A percentile compares a stretch with the other conserved stretches of the same genome.
Conservation (phyloP, 371 early-diverging fungal species). For the Mucor plumbeus region DNA sequence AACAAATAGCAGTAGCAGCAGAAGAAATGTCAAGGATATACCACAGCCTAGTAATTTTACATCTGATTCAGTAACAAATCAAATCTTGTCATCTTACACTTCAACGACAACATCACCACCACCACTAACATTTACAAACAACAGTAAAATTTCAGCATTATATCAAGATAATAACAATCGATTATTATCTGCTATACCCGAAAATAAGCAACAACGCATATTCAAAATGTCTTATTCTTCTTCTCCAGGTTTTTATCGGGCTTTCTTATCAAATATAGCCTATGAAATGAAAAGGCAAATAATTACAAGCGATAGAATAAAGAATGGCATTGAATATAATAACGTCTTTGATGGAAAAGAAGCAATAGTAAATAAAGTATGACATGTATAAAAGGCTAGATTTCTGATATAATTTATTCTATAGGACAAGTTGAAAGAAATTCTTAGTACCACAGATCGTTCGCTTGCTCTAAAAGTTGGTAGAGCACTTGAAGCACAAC, state of each 20-base stretch:
- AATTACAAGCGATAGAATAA: constrained; percentile 58
- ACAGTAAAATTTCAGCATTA: neutral
- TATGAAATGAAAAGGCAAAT: constrained; percentile 64
- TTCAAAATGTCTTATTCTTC: neutral
- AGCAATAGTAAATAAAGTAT: constrained; percentile 68
- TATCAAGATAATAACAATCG: neutral
- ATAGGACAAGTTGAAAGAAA: constrained; percentile 64
- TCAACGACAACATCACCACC: constrained; percentile 2
- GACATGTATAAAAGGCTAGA: neutral
- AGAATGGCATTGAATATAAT: constrained; percentile 80
- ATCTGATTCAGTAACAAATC: neutral
- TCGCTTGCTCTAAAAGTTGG: constrained; percentile 72
- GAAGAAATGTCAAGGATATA: neutral
- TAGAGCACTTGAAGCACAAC: constrained; percentile 74
- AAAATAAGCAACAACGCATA: constrained; percentile 1
- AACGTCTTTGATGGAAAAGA: constrained; percentile 83
- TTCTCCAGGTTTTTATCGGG: constrained; percentile 59
- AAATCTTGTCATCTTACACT: neutral
- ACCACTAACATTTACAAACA: neutral
- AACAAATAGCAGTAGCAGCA: neutral
- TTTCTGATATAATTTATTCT: neutral
- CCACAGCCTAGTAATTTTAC: neutral
- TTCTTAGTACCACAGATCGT: constrained; percentile 70
- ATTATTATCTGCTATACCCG: constrained; percentile 13
- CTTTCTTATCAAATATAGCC: constrained; percentile 80